A percentile compares a stretch with the other conserved stretches of the same genome.
Evolutionary conservation across 345 rosid species (phyloP).

Genomic region (Gossypium thurberi): DNA sequence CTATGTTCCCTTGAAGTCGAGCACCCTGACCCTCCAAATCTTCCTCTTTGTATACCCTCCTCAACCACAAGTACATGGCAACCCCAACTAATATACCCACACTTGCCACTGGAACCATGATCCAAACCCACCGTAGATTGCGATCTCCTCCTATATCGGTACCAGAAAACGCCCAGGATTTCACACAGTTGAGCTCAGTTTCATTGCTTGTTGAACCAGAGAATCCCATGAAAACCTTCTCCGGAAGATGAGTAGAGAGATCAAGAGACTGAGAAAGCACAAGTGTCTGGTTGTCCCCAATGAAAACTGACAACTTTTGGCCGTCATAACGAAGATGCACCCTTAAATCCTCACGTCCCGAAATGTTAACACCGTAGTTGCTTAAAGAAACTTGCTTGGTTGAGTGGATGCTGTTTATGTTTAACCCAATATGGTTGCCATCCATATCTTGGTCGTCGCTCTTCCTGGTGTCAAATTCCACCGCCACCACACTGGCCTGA

Average conservation of each 20-base stretch:
- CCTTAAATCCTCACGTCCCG: neutral
- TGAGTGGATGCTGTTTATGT: constrained; percentile 42
- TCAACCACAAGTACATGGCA: constrained; percentile 20
- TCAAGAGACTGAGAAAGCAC: constrained; percentile 36
- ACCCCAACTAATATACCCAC: constrained; percentile 9
- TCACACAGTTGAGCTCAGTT: constrained; percentile 44
- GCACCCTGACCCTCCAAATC: constrained; percentile 22
- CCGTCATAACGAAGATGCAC: constrained; percentile 42
- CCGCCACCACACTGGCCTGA: constrained; percentile 35
- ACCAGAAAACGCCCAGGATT: constrained; percentile 49
- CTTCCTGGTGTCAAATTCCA: constrained; percentile 69
- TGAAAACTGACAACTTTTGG: constrained; percentile 35
- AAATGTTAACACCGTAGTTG: constrained; percentile 22
- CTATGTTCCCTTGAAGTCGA: constrained; percentile 24
- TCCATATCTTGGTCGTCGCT: constrained; percentile 46
- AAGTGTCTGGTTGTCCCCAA: constrained; percentile 19
- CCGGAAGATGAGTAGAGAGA: constrained; percentile 46
- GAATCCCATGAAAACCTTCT: constrained; percentile 51
- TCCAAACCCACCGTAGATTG: constrained; percentile 25
- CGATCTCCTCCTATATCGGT: constrained; percentile 19
- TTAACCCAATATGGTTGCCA: constrained; percentile 59
- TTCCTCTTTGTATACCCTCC: constrained; percentile 16
- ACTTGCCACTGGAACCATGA: constrained; percentile 17
- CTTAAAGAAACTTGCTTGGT: constrained; percentile 35
- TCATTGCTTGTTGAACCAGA: constrained; percentile 47